Base-by-base conservation (phyloP, 164 flowering plant genomes). In the Warburgia ugandensis region DNA sequence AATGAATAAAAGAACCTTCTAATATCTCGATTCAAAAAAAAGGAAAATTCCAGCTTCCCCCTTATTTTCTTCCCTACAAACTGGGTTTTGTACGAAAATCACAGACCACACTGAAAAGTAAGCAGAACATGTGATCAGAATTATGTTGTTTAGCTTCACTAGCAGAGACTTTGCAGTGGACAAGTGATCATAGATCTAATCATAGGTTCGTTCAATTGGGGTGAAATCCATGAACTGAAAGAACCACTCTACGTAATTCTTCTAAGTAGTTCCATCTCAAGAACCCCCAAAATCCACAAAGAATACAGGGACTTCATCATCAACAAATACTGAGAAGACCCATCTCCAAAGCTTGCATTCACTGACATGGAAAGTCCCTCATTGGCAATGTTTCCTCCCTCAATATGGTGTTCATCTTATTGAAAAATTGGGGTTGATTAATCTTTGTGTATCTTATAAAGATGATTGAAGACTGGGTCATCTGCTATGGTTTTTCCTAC, bases 151-250 rank as follows among this genome's bases (percentile, higher is more conserved):
- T n/a, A n/a, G n/a, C n/a, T n/a, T n/a, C n/a, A n/a, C n/a, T n/a
- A n/a, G n/a, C n/a, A n/a, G n/a, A n/a, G n/a, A n/a, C n/a, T n/a
- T n/a, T n/a, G n/a, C n/a, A n/a, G n/a, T n/a, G n/a, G n/a, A n/a
- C n/a, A n/a, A n/a, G n/a, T n/a, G n/a, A n/a, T n/a, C n/a, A n/a
- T n/a, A n/a, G n/a, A n/a, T n/a, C n/a, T n/a, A n/a, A n/a, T n/a
- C n/a, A n/a, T n/a, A 43, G 94, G 83, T 64, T 91, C 95, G 98
- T 87, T 91, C 61, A 56, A 71, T 1, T 91, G 96, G 98, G 76
- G 70, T 51, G 78, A 79, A 12, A 85, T 91, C 16, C 90, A 91
- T 69, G 87, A 81, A 75, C 67, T 0, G 98, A 91, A 76, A 73
- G 58, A 27, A 8, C 4, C 1, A 68, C 71, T 2, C 52, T 85